Base-by-base conservation (phyloP, 2,329 filamentous ascomycete genomes). In the Monascus ruber region DNA sequence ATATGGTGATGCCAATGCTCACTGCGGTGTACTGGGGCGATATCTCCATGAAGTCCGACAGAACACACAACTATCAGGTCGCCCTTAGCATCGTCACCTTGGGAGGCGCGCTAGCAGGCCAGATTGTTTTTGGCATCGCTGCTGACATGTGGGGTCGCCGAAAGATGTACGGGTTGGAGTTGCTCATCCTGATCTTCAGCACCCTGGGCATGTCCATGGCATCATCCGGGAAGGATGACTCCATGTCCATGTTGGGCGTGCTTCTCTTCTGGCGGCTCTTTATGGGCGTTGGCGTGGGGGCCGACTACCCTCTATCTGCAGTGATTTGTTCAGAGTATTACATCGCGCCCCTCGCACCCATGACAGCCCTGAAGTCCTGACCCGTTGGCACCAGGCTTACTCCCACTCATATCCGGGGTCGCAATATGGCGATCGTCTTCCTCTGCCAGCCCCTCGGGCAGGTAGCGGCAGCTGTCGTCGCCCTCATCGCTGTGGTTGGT, bases 371-470 rank as follows among this genome's bases (percentile, higher is more conserved):
- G 5, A 10, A 11, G 5, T 6, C 26, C 25, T 27, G 5, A 10
- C 4, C 26, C 6, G 11, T 24, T 4, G 28, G 27, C 33, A 8
- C 8, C 27, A 46, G 44, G 31, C 80, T 71, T 66, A 59, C 53
- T 35, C 46, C 47, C 10, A 53, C 44, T 2, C 45, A 41, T 7
- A 44, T 47, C 11, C 71, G 85, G 59, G 83, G 83, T 47, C 82
- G 82, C 47, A 89, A 89, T 79, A 85, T 89, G 77, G 82, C 78
- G 32, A 73, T 81, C 24, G 84, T 89, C 40, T 89, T 89, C 54
- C 81, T 83, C 51, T 87, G 86, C 81, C 85, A 91, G 60, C 83
- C 84, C 47, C 72, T 88, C 36, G 84, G 85, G 17, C 83, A 89
- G 61, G 76, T 88, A 36, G 70, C 69, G 24, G 83, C 81, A 36